Base-by-base conservation (phyloP, 2,329 filamentous ascomycete species). In the Mollisiaceae sp. region DNA sequence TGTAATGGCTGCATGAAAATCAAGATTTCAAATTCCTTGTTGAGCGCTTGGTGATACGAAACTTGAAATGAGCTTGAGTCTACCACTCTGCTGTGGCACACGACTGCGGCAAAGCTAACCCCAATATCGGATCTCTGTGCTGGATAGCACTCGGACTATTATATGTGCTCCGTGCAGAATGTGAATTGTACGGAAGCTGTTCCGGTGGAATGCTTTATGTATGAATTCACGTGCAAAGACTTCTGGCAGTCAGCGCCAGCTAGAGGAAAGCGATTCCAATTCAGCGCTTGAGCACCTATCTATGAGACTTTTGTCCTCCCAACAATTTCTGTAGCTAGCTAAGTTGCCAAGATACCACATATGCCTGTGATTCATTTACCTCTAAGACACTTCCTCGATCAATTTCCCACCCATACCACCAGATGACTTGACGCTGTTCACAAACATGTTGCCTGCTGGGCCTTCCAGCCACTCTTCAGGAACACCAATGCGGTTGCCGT, bases 391-490 rank as follows among this genome's bases (percentile, higher is more conserved):
- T 57, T 78, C 75, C 64, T 76, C 65, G 57, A 77, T 73, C 67
- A 77, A 69, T 63, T 74, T 77, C 1, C 71, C 73, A 32, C 67
- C 72, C 69, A 70, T 69, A 1, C 56, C 63, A 64, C 57, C 43
- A 50, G 9, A 18, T 39, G 65, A 52, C 66, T 74, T 74, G 0
- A 69, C 66, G 50, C 69, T 69, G 43, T 75, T 73, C 60, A 72
- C 76, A 73, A 93, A 91, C 4, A 90, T 76, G 39, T 76, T 79
- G 4, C 91, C 91, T 0, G 82, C 80, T 0, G 90, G 90, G 0
- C 84, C 84, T 11, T 82, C 82, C 35, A 93, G 75, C 81, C 92
- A 89, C 73, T 92, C 90, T 4, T 85, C 82, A 0, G 91, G 89
- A 12, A 93, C 85, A 27, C 83, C 87, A 8, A 94, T 78, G 2